These are phyloP conservation scores for Tolypocladium inflatum DNA, from an alignment of 2,329 filamentous ascomycete species.

Conservation along the genomic window DNA sequence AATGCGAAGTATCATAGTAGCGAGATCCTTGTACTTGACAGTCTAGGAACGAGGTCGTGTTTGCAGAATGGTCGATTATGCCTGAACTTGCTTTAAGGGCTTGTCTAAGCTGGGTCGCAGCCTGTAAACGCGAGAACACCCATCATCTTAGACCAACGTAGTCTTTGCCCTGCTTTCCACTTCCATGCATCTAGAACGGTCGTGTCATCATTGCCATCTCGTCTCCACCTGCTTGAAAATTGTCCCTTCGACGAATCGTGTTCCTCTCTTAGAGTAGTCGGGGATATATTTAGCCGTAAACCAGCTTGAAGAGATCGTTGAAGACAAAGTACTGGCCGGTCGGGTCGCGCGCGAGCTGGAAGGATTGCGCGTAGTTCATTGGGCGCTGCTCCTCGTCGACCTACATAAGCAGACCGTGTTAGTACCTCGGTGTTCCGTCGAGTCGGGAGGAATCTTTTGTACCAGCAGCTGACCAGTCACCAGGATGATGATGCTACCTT, in stretches of 20 bases:
- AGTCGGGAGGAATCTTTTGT: constrained; percentile 22
- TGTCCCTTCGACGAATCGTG: background rate
- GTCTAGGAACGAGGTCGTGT: too few species aligned
- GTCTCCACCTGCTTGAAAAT: background rate
- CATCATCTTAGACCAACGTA: constrained; percentile 3
- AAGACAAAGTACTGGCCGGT: constrained; percentile 70
- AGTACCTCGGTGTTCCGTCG: background rate
- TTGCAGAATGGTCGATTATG: constrained; percentile 2
- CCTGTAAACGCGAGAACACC: constrained; percentile 1
- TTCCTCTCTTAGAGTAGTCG: background rate
- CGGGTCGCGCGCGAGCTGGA: constrained; percentile 68
- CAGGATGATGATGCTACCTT: constrained; percentile 70
- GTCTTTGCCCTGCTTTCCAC: background rate
- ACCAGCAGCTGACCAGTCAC: constrained; percentile 83
- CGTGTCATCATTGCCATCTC: background rate
- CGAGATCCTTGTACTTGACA: too few species aligned
- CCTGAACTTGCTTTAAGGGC: constrained; percentile 2
- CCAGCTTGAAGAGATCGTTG: constrained; percentile 92
- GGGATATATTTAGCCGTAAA: constrained; percentile 46
- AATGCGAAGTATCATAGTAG: background rate
- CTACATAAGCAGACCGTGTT: constrained; percentile 31
- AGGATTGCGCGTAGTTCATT: constrained; percentile 85
- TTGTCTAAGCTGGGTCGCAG: constrained; percentile 3
- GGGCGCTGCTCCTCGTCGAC: constrained; percentile 78
- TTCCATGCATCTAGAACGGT: background rate